Evolutionary conservation across 176 grass and related monocot genomes (phyloP), one percentile per base, ranked within the genome.

Genomic region (Raddia distichophylla): DNA sequence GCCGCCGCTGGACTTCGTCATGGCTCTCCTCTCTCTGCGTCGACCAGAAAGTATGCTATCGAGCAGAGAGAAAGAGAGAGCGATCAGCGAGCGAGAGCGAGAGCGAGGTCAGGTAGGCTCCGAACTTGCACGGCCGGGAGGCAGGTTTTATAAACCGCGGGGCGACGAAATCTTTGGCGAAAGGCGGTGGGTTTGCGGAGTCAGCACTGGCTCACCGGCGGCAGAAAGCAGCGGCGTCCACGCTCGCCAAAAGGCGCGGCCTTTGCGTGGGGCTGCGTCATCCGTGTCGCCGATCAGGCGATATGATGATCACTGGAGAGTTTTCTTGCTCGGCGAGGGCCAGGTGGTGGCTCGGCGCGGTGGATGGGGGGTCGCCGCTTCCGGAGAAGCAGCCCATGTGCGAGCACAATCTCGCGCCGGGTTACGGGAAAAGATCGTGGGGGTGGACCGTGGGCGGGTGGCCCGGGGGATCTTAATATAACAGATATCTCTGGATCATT

Each of bases 311-410:
- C 37, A 40, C 37, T 1, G 37, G 37, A 1, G 37, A 40, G 37
- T 40, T 5, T 40, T 40, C 2, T 5, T 79, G 76, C 76, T 66
- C 12, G 6, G 47, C 40, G 50, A 6, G 48, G 64, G 70, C 62
- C 76, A 80, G 50, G 59, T 86, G 50, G 59, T 86, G 76, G 69
- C 64, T 80, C 19, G 50, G 17, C 49, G 15, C 42, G 76, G 77
- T 64, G 70, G 87, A 66, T 76, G 62, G 81, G 27, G 27, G 27
- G 2, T 75, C 16, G 67, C 60, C 61, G 50, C 74, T 90, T 86
- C 79, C 34, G 44, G 22, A 83, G 88, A 8, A 40, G 79, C 83
- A 77, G n/a, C 43, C 83, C 83, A 90, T 90, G 83, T 90, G 83
- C 79, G 0, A 44, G 79, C 88, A 79, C 67, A 48, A 78, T 73